Evolutionary conservation across 345 rosid genomes (phyloP).

Genomic region (Anacardium occidentale): DNA sequence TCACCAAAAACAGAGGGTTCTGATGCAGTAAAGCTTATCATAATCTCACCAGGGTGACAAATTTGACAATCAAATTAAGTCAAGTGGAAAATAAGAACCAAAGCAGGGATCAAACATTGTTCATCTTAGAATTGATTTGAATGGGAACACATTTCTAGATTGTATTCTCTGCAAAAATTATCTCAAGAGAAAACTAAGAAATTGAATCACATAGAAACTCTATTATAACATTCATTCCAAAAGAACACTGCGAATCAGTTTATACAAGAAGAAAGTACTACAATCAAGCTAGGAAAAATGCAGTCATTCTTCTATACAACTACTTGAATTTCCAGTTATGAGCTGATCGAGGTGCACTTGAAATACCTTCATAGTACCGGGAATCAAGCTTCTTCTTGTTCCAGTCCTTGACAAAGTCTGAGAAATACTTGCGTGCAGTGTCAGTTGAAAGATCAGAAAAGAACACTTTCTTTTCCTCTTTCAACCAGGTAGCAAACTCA

Average conservation of each 20-base stretch:
- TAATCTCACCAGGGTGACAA: no score
- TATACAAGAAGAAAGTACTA: not conserved
- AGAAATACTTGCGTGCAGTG: slow-evolving; percentile 61
- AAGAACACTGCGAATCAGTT: not conserved
- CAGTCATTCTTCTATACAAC: slow-evolving; percentile 14
- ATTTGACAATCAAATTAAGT: no score
- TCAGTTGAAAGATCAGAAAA: slow-evolving; percentile 85
- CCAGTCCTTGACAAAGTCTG: slow-evolving; percentile 71
- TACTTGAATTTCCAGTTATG: slow-evolving; percentile 76
- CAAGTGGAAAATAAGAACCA: not conserved
- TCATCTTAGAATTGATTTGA: not conserved
- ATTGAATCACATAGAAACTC: not conserved
- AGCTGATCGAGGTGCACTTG: slow-evolving; percentile 69
- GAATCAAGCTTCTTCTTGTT: slow-evolving; percentile 71
- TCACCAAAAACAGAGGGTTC: no score
- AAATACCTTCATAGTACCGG: slow-evolving; percentile 76
- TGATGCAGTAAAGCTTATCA: no score
- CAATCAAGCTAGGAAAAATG: not conserved
- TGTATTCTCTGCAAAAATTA: not conserved
- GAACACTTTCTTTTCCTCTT: slow-evolving; percentile 68
- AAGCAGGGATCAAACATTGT: not conserved
- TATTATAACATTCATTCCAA: not conserved
- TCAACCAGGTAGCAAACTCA: slow-evolving; percentile 89
- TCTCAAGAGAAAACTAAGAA: not conserved
- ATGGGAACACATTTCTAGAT: not conserved